phyloP scores from a whole-genome alignment of 225 moss, liverwort and hornwort genomes.

The Antitrichia curtipendula region DNA sequence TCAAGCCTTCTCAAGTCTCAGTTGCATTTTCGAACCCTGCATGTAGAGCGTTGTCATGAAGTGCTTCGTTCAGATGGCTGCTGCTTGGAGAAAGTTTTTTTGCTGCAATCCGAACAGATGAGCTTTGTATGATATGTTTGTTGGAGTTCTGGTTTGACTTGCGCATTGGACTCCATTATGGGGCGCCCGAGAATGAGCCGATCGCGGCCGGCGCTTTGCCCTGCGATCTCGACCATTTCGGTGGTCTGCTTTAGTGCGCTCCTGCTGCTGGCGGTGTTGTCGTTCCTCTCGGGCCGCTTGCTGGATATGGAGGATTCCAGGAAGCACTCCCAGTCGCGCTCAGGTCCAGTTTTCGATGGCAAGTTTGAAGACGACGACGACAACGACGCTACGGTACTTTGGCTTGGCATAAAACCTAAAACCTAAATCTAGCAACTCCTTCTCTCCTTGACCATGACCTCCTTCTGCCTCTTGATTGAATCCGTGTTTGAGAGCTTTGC shows the following conservation, averaged over 20 bases:
- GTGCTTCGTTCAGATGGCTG: background rate
- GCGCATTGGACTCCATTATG: slow-evolving; percentile 6
- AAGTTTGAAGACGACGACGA: background rate
- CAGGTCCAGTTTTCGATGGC: background rate
- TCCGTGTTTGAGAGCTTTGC: background rate
- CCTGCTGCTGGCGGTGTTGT: slow-evolving; percentile 24
- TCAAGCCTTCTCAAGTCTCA: background rate
- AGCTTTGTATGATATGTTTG: background rate
- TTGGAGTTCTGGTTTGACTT: background rate
- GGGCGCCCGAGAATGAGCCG: slow-evolving; percentile 12
- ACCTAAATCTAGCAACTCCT: background rate
- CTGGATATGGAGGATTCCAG: slow-evolving; percentile 21
- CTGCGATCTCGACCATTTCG: slow-evolving; percentile 29
- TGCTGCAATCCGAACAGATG: background rate
- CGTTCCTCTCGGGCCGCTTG: slow-evolving; percentile 20
- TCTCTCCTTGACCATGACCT: background rate
- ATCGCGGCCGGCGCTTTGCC: slow-evolving; percentile 13
- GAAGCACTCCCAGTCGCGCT: background rate
- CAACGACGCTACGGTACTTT: background rate
- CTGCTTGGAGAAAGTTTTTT: background rate
- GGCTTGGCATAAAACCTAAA: background rate
- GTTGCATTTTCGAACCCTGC: background rate
- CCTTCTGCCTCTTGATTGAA: background rate
- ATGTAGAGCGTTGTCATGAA: background rate
- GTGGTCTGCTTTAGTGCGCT: slow-evolving; percentile 25